phyloP scores from a whole-genome alignment of 495 filamentous ascomycete species.

The Daldinia bambusicola region DNA sequence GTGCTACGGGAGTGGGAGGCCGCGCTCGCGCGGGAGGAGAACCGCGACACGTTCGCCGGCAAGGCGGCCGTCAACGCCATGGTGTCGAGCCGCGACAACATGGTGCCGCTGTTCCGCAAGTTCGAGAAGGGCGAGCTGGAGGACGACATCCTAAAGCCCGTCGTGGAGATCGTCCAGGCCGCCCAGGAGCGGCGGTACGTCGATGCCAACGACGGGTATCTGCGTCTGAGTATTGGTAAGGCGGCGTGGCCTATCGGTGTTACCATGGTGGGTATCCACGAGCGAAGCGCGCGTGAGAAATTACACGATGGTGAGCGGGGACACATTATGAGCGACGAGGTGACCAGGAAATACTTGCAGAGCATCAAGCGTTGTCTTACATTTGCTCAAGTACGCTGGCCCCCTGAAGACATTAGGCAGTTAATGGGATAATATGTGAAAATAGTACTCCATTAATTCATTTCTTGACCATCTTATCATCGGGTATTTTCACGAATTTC shows the following conservation, averaged over 20 bases:
- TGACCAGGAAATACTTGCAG: constrained; percentile 93
- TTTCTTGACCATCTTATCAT: constrained; percentile 19
- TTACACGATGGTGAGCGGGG: constrained; percentile 90
- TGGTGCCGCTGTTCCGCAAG: constrained; percentile 89
- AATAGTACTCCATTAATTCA: constrained; percentile 18
- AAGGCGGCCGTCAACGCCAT: constrained; percentile 81
- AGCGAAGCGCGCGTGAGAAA: constrained; percentile 93
- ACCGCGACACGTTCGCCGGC: constrained; percentile 75
- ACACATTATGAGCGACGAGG: constrained; percentile 97
- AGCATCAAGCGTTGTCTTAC: constrained; percentile 97
- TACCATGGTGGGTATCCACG: constrained; percentile 99
- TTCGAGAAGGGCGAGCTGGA: constrained; percentile 84
- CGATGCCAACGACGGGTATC: constrained; percentile 94
- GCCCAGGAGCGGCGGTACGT: constrained; percentile 92
- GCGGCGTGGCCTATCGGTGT: constrained; percentile 99
- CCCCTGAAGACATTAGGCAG: constrained; percentile 90
- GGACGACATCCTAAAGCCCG: constrained; percentile 78
- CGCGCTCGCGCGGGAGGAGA: constrained; percentile 73
- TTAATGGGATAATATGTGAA: constrained; percentile 83
- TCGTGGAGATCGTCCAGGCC: constrained; percentile 93
- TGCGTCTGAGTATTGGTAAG: constrained; percentile 94
- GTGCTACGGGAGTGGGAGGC: constrained; percentile 86
- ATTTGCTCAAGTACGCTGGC: constrained; percentile 97
- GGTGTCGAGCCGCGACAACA: constrained; percentile 82
- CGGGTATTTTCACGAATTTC: constrained; percentile 34